These are phyloP conservation scores for Jamesozyma gamospora DNA, from an alignment of 805 yeast genomes.

Conservation along the genomic window DNA sequence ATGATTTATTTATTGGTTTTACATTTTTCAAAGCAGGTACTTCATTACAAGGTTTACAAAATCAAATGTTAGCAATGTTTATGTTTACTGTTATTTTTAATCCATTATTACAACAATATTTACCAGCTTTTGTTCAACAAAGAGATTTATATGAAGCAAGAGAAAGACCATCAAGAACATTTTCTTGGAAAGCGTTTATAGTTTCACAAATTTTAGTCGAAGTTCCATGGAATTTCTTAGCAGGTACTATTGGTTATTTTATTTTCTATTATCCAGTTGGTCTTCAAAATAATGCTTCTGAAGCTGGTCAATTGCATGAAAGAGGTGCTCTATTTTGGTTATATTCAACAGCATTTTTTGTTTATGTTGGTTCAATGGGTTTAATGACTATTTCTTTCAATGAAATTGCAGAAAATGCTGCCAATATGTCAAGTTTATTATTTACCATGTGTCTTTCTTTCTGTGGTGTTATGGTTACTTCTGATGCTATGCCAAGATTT, in stretches of 20 bases:
- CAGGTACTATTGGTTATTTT: conserved; percentile 55
- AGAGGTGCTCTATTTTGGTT: conserved; percentile 53
- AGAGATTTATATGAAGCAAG: conserved; percentile 63
- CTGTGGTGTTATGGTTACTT: conserved; percentile 67
- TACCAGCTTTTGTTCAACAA: conserved; percentile 52
- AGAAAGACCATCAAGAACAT: conserved; percentile 64
- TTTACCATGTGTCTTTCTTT: conserved; percentile 57
- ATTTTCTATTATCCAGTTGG: conserved; percentile 69
- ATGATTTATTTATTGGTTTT: conserved; percentile 64
- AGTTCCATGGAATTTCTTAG: conserved; percentile 50
- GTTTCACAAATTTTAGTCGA: conserved; percentile 55
- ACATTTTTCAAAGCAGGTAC: conserved; percentile 60
- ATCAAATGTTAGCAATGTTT: conserved; percentile 70
- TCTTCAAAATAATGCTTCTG: conserved; percentile 49
- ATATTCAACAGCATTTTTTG: conserved; percentile 36
- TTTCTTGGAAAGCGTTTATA: conserved; percentile 55
- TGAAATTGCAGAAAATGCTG: conserved; percentile 53
- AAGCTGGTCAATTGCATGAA: conserved; percentile 37
- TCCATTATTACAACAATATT: conserved; percentile 50
- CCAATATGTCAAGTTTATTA: conserved; percentile 45
- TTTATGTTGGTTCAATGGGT: conserved; percentile 50
- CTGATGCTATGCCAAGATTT: conserved; percentile 55
- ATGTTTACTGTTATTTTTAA: conserved; percentile 52
- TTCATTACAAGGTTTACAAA: conserved; percentile 63
- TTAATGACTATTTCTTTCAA: conserved; percentile 49